A percentile compares a stretch with the other conserved stretches of the same genome.
Evolutionary conservation across 306 rosid genomes (phyloP).

Genomic region (Pachyrhizus erosus): DNA sequence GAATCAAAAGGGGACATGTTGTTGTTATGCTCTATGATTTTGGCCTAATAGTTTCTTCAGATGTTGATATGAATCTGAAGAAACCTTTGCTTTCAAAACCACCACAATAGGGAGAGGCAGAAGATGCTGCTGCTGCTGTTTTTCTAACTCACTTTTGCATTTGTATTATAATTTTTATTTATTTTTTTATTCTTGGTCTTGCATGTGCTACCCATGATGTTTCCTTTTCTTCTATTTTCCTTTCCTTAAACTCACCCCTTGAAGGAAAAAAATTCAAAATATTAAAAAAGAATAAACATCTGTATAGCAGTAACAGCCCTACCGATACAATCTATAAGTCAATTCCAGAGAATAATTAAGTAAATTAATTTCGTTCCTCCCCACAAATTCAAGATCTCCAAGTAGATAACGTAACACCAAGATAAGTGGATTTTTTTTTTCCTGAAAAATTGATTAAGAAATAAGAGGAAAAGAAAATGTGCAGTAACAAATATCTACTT

Average conservation of each 20-base stretch:
- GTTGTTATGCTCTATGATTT: not conserved
- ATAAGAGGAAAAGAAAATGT: not conserved
- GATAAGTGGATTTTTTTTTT: not conserved
- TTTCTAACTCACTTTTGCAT: slow-evolving; percentile 6
- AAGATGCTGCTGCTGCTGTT: not conserved
- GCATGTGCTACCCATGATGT: slow-evolving; percentile 41
- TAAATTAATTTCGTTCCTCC: not conserved
- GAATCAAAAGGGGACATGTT: slow-evolving; percentile 46
- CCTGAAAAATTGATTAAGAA: not conserved
- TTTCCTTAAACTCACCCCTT: slow-evolving; percentile 51
- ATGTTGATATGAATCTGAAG: slow-evolving; percentile 50
- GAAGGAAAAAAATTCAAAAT: not conserved
- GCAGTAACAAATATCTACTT: not conserved
- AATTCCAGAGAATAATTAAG: slow-evolving; percentile 11
- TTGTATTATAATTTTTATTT: slow-evolving; percentile 12
- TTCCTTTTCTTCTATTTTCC: slow-evolving; percentile 46
- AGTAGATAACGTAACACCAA: not conserved
- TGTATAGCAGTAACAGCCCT: not conserved
- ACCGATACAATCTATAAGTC: not conserved
- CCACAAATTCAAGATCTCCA: not conserved
- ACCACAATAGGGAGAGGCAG: not conserved
- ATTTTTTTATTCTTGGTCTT: not conserved
- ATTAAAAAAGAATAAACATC: not conserved
- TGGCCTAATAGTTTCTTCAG: slow-evolving; percentile 15
- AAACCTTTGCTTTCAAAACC: slow-evolving; percentile 48